Evolutionary conservation across 345 rosid genomes (phyloP), one percentile per base, ranked within the genome.

Genomic region (Salix viminalis): DNA sequence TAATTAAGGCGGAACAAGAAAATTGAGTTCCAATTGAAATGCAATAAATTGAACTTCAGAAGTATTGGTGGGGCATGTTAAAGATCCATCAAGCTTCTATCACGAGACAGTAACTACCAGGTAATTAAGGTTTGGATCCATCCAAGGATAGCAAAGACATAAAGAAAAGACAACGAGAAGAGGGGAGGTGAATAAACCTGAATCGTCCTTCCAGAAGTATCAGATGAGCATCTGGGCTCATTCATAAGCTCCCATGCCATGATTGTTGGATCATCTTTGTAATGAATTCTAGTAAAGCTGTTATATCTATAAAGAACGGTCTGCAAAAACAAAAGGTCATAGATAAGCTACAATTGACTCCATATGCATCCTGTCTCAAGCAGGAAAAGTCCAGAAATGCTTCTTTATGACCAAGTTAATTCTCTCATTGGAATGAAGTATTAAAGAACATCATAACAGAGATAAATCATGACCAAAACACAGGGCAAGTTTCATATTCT

Each of bases 241-340:
- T 81, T 81, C 81, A 81, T 81, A 5, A 81, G 84, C 60, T 74
- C 77, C 79, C 85, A 81, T 16, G 84, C 84, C 84, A 81, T 81
- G 69, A 81, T 81, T 41, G 81, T 77, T 41, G 84, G 76, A 69
- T 81, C 84, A 54, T 81, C 81, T 70, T 77, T 81, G 75, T 81
- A 81, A 13, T 34, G 81, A 70, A 77, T 70, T 41, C 80, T 67
- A 52, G 79, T 77, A 74, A 69, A 77, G 54, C 75, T 81, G 69
- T 77, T 81, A 34, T 70, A 65, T 77, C 84, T 73, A 78, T 81
- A 74, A 3, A 81, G 75, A 69, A 81, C 84, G 28, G 81, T 74
- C 84, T 81, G 78, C 78, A 65, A 64, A 81, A 56, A 69, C 16
- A 44, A 75, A 74, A 23, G 16, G 18, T 52, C 10, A 60, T 28